Conservation (phyloP, 2,329 filamentous ascomycete species). For the Huntiella abstrusa region DNA sequence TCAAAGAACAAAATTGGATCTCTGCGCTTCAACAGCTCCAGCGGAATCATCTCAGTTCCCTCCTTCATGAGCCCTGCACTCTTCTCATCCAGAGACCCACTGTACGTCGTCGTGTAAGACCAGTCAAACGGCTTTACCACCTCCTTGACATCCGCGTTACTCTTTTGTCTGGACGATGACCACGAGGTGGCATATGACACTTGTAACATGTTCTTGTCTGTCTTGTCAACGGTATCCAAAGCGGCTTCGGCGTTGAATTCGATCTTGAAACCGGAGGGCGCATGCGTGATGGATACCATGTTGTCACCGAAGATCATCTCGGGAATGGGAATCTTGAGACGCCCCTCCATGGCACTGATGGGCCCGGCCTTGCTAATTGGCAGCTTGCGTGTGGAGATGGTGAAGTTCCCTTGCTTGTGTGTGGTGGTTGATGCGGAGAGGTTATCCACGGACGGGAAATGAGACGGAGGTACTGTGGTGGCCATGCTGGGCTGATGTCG, state of each 20-base stretch:
- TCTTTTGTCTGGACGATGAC: conserved; percentile 49
- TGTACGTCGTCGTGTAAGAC: conserved; percentile 86
- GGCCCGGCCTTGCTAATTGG: conserved; percentile 85
- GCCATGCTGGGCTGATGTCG: conserved; percentile 24
- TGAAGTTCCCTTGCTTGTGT: conserved; percentile 46
- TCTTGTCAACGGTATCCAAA: conserved; percentile 85
- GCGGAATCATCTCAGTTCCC: conserved; percentile 39
- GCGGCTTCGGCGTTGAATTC: conserved; percentile 74
- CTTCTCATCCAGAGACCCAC: conserved; percentile 39
- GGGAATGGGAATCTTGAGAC: conserved; percentile 69
- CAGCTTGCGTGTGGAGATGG: conserved; percentile 67
- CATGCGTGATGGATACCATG: conserved; percentile 54
- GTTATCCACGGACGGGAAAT: conserved; percentile 30
- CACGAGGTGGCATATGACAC: conserved; percentile 86
- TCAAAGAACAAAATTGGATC: conserved; percentile 96
- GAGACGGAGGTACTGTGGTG: too few species aligned
- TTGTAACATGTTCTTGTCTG: conserved; percentile 72
- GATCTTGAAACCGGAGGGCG: conserved; percentile 57
- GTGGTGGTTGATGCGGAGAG: conserved; percentile 34
- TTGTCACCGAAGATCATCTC: conserved; percentile 99
- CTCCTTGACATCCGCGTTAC: conserved; percentile 66
- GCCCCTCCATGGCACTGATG: conserved; percentile 67
- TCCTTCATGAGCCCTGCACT: conserved; percentile 11
- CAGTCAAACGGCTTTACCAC: conserved; percentile 94
- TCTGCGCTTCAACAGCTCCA: conserved; percentile 68